Evolutionary conservation across 768 basidiomycete species (phyloP).

Genomic region (Tricholomella constricta): DNA sequence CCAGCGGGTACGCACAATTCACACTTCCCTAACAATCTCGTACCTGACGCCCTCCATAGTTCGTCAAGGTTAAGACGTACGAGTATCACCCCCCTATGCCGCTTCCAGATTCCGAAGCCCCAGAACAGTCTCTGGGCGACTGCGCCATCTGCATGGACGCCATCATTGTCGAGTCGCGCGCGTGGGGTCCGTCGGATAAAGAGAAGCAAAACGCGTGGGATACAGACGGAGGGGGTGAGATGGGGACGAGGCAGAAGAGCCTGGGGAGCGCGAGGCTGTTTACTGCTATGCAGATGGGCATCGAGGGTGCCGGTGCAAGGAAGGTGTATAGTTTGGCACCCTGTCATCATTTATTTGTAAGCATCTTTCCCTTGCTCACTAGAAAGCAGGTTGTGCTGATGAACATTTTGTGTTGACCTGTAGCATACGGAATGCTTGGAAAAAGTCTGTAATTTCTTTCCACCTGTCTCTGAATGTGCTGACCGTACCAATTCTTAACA

Average conservation of each 20-base stretch:
- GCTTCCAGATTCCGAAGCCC: constrained; percentile 69
- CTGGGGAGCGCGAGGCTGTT: constrained; percentile 39
- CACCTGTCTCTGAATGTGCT: constrained; percentile 10
- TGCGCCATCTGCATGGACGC: constrained; percentile 95
- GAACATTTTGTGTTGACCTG: constrained; percentile 1
- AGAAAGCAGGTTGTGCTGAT: not conserved
- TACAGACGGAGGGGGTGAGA: constrained; percentile 13
- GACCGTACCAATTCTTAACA: constrained; percentile 21
- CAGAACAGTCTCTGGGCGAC: constrained; percentile 77
- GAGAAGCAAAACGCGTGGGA: constrained; percentile 29
- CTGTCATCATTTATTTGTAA: constrained; percentile 86
- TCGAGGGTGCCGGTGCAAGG: constrained; percentile 46
- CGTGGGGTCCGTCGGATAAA: constrained; percentile 36
- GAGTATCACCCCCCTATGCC: constrained; percentile 87
- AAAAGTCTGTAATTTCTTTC: constrained; percentile 45
- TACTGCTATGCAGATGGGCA: constrained; percentile 45
- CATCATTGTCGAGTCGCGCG: constrained; percentile 55
- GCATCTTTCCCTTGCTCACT: constrained; percentile 28
- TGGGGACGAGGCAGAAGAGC: constrained; percentile 27
- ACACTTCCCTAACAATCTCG: not conserved
- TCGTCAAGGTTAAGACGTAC: constrained; percentile 60
- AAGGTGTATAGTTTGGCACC: constrained; percentile 85
- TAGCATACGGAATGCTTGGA: constrained; percentile 89
- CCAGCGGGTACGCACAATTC: constrained; percentile 46
- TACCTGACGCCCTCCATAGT: constrained; percentile 39